Conservation (phyloP, 495 filamentous ascomycete species). For the Aspergillus asperescens region DNA sequence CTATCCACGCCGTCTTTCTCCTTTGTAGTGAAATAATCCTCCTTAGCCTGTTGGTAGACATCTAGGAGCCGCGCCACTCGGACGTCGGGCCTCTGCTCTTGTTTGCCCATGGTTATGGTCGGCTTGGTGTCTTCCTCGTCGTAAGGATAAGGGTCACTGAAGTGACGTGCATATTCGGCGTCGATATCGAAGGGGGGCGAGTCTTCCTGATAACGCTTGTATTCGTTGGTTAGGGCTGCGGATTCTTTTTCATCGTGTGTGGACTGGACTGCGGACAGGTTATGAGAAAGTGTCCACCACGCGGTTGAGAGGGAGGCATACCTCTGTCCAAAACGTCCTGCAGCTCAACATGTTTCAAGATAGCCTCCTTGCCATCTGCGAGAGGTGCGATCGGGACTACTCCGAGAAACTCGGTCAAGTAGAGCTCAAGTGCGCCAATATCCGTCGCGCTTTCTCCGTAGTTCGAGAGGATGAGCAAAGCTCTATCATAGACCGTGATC, state of each 20-base stretch:
- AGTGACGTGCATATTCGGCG: constrained; percentile 1
- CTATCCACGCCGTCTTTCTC: constrained; percentile 17
- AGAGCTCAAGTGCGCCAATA: constrained; percentile 34
- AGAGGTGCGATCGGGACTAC: constrained; percentile 18
- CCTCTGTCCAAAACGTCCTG: constrained; percentile 16
- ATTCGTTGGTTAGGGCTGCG: neutral
- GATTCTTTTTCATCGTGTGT: neutral
- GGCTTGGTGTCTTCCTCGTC: neutral
- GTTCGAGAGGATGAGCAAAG: constrained; percentile 30
- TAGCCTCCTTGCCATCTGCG: constrained; percentile 9
- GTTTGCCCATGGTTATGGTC: neutral
- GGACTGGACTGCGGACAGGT: neutral
- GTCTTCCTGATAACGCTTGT: neutral
- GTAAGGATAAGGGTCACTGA: neutral
- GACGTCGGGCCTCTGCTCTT: constrained; percentile 1
- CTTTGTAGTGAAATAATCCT: constrained; percentile 30
- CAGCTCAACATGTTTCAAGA: constrained; percentile 17
- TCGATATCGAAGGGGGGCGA: neutral
- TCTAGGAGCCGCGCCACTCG: constrained; percentile 29
- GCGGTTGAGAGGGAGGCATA: constrained; percentile 3
- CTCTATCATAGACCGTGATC: constrained; percentile 39
- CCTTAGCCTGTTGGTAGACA: constrained; percentile 35
- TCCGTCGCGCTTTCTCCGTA: constrained; percentile 24
- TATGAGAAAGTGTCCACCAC: neutral
- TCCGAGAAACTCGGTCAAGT: constrained; percentile 37